Conservation (phyloP, 371 early-diverging fungal species). For the Mucor racemosus region DNA sequence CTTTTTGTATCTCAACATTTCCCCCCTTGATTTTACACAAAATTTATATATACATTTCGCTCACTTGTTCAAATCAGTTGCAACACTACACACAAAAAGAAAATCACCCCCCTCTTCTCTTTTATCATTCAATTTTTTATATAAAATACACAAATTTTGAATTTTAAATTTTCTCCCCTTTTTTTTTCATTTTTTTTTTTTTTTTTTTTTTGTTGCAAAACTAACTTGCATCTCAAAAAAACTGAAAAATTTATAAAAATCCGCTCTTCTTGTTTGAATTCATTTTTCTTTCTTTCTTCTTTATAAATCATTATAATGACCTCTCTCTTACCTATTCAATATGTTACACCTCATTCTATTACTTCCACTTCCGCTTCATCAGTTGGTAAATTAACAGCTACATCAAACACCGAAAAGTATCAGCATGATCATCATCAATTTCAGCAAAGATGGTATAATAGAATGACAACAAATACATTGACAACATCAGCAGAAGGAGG, state of each 20-base stretch:
- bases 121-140: background rate
- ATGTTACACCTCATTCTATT: slow-evolving; percentile 21
- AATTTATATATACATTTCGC: background rate
- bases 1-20: background rate
- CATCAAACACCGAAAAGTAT: background rate
- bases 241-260: too few species aligned
- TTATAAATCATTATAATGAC: slow-evolving; percentile 8
- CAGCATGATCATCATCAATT: background rate
- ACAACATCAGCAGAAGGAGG: background rate
- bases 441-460: background rate
- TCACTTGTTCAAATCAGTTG: too few species aligned
- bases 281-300: background rate
- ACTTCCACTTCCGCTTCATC: background rate
- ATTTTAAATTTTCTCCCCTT: background rate
- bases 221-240: background rate
- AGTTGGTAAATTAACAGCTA: background rate
- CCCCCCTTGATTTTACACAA: background rate
- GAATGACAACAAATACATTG: background rate
- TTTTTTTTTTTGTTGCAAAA: slow-evolving; percentile 1
- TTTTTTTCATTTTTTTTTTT: slow-evolving; percentile 1
- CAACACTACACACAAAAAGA: background rate
- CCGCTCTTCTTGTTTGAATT: too few species aligned
- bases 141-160: slow-evolving; percentile 7
- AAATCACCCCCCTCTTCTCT: background rate
- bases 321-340: slow-evolving; percentile 39